Evolutionary conservation across 805 yeast genomes (phyloP), one percentile per base, ranked within the genome.

Genomic region (Candida ipomoeae): DNA sequence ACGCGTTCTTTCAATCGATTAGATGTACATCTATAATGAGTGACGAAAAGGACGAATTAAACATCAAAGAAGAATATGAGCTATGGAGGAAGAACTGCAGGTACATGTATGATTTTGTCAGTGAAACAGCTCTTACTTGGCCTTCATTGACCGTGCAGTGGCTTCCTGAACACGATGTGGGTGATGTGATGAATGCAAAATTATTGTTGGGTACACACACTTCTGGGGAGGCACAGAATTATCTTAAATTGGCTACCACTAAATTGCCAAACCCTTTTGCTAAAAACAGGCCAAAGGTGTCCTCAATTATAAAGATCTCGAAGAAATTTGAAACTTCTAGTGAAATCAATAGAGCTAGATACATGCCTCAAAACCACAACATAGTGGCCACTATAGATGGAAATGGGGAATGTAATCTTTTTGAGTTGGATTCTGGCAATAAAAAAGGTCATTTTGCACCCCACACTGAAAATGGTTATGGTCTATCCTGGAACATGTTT

Each of bases 61-160:
- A 80, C 13, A 77, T 81, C 48, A 70, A 80, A 53, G 84, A 80
- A 56, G 95, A 87, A 63, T 87, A 87, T 62, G 82, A 84, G 52
- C 65, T 87, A 54, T 87, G 96, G 96, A 77, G 88, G 52, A 81
- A 86, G 61, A 87, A 86, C 60, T 87, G 91, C 56, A 84, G 87
- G 11, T 82, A 77, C 58, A 86, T 87, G 94, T 87, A 87, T 57
- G 90, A 87, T 59, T 87, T 84, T 62, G 89, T 87, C 32, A 81
- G 86, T 44, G 94, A 87, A 61, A 85, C 92, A 0, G 88, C 86
- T 2, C 68, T 87, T 41, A 80, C 84, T 11, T 87, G 95, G 95
- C 95, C 96, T 1, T 83, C 91, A 2, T 71, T 87, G 45, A 84
- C 92, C 1, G 77, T 85, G 4, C 88, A 87, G 65, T 87, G 94